Conservation (phyloP, 2,329 filamentous ascomycete genomes). For the Scedosporium aurantiacum region DNA sequence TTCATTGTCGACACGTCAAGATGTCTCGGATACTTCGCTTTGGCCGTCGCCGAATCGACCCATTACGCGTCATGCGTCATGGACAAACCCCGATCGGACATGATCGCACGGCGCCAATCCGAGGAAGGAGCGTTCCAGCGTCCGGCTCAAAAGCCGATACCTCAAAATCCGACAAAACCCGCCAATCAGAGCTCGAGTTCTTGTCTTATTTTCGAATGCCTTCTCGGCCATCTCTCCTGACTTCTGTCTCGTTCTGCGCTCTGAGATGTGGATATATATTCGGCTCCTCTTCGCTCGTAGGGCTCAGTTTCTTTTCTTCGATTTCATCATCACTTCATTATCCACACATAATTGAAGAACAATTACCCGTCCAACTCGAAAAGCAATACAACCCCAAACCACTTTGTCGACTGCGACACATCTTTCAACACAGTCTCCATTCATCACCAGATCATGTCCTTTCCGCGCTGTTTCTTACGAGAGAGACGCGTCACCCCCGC, state of each 20-base stretch:
- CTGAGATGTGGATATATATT: neutral
- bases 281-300: too few relatives aligned
- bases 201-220: neutral
- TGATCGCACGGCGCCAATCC: neutral
- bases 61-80: too few relatives aligned
- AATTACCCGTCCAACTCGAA: too few relatives aligned
- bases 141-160: neutral
- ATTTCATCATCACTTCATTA: too few relatives aligned
- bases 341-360: too few relatives aligned
- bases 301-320: too few relatives aligned
- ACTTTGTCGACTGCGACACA: neutral
- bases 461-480: neutral
- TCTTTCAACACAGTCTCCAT: neutral
- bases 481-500: neutral
- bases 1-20: too few relatives aligned
- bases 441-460: neutral
- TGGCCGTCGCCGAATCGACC: too few relatives aligned
- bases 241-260: neutral
- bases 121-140: neutral
- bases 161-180: constrained; percentile 2
- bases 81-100: neutral
- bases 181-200: neutral
- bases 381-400: neutral
- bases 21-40: too few relatives aligned
- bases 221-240: neutral